Conservation (phyloP, 2,329 filamentous ascomycete genomes). For the Geoglossum cookeanum region DNA sequence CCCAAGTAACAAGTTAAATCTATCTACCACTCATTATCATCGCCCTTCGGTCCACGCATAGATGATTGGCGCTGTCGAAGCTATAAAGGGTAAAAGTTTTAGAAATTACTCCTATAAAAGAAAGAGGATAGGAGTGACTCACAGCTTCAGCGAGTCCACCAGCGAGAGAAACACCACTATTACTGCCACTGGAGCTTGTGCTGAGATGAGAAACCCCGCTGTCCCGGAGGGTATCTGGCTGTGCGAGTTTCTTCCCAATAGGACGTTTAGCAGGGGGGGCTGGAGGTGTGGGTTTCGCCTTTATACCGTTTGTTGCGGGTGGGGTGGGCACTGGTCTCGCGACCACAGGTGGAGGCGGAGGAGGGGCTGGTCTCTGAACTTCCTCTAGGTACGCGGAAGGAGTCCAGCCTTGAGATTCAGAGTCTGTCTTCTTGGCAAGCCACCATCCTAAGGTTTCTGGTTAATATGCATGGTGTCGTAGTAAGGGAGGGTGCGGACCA, state of each 20-base stretch:
- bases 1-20: not conserved
- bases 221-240: slow-evolving; percentile 47
- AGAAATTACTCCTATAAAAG: not conserved
- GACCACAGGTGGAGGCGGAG: slow-evolving; percentile 26
- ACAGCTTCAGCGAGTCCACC: slow-evolving; percentile 56
- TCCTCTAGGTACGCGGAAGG: slow-evolving; percentile 87
- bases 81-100: not conserved
- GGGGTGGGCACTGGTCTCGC: slow-evolving; percentile 40
- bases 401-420: slow-evolving; percentile 70
- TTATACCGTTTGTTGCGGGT: slow-evolving; percentile 12
- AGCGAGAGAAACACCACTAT: slow-evolving; percentile 46
- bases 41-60: not conserved
- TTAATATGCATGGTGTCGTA: not conserved
- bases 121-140: not conserved
- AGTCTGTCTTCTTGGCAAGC: slow-evolving; percentile 58
- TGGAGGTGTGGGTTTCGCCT: slow-evolving; percentile 50
- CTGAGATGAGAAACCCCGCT: slow-evolving; percentile 29
- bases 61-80: slow-evolving; percentile 1
- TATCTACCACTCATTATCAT: slow-evolving; percentile 1
- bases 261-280: slow-evolving; percentile 68
- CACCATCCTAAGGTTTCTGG: slow-evolving; percentile 61
- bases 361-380: slow-evolving; percentile 38
- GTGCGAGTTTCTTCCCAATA: slow-evolving; percentile 49
- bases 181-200: slow-evolving; percentile 34
- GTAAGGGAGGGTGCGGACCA: slow-evolving; percentile 38